A percentile compares a stretch with the other conserved stretches of the same genome.
phyloP scores from a whole-genome alignment of 495 filamentous ascomycete genomes.

The Penicillium atrosanguineum region DNA sequence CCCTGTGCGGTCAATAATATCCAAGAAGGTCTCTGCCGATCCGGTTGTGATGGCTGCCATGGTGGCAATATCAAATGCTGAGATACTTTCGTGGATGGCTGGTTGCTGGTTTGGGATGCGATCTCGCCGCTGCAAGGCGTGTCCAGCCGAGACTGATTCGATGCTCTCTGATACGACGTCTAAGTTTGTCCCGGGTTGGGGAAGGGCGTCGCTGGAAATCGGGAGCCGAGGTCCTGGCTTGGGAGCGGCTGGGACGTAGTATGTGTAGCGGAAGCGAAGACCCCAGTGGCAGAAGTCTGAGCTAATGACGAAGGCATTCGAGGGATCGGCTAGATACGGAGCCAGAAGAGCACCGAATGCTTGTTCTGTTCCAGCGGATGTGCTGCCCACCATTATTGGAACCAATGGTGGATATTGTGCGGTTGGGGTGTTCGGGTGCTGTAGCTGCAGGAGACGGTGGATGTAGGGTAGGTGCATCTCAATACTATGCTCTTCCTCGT shows the following conservation, averaged over 20 bases:
- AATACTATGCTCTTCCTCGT: slow-evolving; percentile 90
- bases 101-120: slow-evolving; percentile 41
- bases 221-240: slow-evolving; percentile 40
- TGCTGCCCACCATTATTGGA: slow-evolving; percentile 86
- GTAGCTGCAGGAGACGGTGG: slow-evolving; percentile 66
- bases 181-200: slow-evolving; percentile 36
- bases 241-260: slow-evolving; percentile 60
- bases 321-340: slow-evolving; percentile 72
- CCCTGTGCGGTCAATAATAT: slow-evolving; percentile 64
- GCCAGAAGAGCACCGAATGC: slow-evolving; percentile 69
- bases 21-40: slow-evolving; percentile 63
- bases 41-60: slow-evolving; percentile 83
- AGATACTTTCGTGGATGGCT: slow-evolving; percentile 83
- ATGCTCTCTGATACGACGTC: slow-evolving; percentile 25
- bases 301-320: slow-evolving; percentile 80
- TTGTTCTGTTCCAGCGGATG: slow-evolving; percentile 61
- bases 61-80: slow-evolving; percentile 70
- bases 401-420: slow-evolving; percentile 69
- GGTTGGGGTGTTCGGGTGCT: slow-evolving; percentile 34
- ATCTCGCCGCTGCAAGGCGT: slow-evolving; percentile 38
- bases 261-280: slow-evolving; percentile 78
- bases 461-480: slow-evolving; percentile 97
- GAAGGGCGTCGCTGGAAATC: slow-evolving; percentile 38
- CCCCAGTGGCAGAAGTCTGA: slow-evolving; percentile 99
- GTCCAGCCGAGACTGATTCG: slow-evolving; percentile 34